A percentile compares a stretch with the other conserved stretches of the same genome.
phyloP scores from a whole-genome alignment of 176 grass and related monocot genomes.

The Eragrostis curvula region DNA sequence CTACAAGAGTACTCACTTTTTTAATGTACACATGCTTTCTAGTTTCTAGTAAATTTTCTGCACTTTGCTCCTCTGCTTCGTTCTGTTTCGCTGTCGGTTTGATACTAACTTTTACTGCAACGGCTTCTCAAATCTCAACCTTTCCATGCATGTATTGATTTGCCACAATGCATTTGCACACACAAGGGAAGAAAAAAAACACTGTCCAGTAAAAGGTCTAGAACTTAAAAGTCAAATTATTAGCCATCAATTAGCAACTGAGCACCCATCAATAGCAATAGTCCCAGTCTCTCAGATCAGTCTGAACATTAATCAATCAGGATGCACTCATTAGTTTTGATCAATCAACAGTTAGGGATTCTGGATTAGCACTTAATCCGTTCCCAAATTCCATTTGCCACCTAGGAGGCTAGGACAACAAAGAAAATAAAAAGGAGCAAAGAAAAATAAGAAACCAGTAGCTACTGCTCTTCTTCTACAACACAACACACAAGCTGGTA shows the following conservation, averaged over 20 bases:
- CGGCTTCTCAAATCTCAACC: neutral
- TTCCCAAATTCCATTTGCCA: slow-evolving; percentile 16
- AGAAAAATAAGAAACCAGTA: neutral
- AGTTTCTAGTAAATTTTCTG: slow-evolving; percentile 5
- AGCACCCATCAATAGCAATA: slow-evolving; percentile 6
- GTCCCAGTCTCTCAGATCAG: neutral
- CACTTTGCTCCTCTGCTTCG: slow-evolving; percentile 17
- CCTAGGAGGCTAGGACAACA: neutral
- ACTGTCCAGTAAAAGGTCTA: slow-evolving; percentile 16
- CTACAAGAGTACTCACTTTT: neutral
- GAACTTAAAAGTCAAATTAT: neutral
- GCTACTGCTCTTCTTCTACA: slow-evolving; percentile 45
- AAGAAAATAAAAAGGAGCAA: neutral
- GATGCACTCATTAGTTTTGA: slow-evolving; percentile 53
- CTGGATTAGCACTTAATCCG: slow-evolving; percentile 18
- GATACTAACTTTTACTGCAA: slow-evolving; percentile 36
- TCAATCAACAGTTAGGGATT: slow-evolving; percentile 38
- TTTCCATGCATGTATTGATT: neutral
- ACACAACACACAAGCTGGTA: slow-evolving; percentile 12
- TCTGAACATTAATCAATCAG: slow-evolving; percentile 43
- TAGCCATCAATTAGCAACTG: slow-evolving; percentile 27
- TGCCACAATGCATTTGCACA: neutral
- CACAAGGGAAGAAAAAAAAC: neutral
- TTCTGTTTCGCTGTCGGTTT: slow-evolving; percentile 7
- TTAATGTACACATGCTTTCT: slow-evolving; percentile 30